phyloP scores from a whole-genome alignment of 768 basidiomycete species.

The Pleurotus djamor region DNA sequence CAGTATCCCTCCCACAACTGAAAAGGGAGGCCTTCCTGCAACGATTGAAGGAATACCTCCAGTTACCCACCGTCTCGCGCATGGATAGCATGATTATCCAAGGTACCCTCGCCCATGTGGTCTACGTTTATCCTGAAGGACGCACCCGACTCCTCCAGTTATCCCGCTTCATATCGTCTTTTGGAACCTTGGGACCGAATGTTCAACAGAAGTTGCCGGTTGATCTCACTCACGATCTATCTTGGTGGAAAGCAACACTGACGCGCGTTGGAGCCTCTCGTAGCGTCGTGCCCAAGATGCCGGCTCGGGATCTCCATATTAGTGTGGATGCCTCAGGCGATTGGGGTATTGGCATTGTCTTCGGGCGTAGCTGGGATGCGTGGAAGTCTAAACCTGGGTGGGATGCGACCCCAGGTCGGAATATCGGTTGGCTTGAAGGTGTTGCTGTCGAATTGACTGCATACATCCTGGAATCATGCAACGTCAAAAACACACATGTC shows the following conservation, averaged over 20 bases:
- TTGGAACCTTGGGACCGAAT: background rate
- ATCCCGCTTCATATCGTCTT: background rate
- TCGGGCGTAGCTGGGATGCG: conserved; percentile 16
- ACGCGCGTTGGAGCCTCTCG: background rate
- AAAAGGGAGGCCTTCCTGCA: conserved; percentile 22
- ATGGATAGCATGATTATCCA: background rate
- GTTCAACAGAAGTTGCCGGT: background rate
- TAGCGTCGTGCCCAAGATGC: background rate
- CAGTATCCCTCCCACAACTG: conserved; percentile 19
- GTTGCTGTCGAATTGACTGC: conserved; percentile 21
- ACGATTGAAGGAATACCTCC: conserved; percentile 13
- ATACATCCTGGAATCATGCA: conserved; percentile 6
- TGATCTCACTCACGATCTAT: background rate
- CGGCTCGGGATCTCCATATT: conserved; percentile 9
- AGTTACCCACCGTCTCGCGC: background rate
- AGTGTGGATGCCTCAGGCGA: conserved; percentile 24
- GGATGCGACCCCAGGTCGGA: conserved; percentile 16
- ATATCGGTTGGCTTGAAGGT: conserved; percentile 28
- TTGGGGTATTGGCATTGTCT: conserved; percentile 24
- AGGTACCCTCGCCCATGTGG: conserved; percentile 6
- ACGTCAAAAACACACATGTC: conserved; percentile 14
- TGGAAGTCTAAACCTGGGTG: conserved; percentile 19
- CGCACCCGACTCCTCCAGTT: conserved; percentile 1
- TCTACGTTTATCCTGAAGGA: conserved; percentile 3
- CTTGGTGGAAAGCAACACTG: conserved; percentile 9